Conservation (phyloP, 163 green algal species). For the Chlorella variabilis region DNA sequence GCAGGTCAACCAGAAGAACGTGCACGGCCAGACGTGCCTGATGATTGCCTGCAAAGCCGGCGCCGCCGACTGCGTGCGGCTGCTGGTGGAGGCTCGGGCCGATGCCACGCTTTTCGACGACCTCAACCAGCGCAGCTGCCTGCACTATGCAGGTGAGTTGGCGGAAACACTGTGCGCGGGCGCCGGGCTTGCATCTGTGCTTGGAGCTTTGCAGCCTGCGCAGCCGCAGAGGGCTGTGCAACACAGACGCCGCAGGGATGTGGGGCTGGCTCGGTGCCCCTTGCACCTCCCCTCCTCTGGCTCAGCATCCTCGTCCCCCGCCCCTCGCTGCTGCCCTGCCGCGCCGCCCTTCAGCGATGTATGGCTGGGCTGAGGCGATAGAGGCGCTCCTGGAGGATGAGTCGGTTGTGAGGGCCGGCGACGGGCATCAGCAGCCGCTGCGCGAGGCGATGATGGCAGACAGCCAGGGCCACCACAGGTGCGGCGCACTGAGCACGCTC, state of each 20-base stretch:
- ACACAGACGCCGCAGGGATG: too few relatives aligned
- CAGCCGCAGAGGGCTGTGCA: not conserved
- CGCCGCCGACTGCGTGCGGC: slow-evolving; percentile 18
- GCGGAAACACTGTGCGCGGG: too few relatives aligned
- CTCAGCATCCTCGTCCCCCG: too few relatives aligned
- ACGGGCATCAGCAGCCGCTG: slow-evolving; percentile 14
- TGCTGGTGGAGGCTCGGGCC: slow-evolving; percentile 28
- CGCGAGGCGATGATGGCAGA: slow-evolving; percentile 24
- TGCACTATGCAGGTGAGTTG: slow-evolving; percentile 41
- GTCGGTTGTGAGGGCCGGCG: not conserved
- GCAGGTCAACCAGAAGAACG: slow-evolving; percentile 39
- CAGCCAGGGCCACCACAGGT: slow-evolving; percentile 38
- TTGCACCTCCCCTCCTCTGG: too few relatives aligned
- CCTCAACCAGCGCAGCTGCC: slow-evolving; percentile 29
- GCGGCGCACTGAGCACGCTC: not conserved
- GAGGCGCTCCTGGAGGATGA: slow-evolving; percentile 29
- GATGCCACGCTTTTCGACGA: slow-evolving; percentile 39
- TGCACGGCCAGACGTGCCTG: slow-evolving; percentile 47
- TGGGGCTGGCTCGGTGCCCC: too few relatives aligned
- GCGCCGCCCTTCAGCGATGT: slow-evolving; percentile 10
- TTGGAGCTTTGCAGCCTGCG: too few relatives aligned
- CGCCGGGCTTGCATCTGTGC: too few relatives aligned
- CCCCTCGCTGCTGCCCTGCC: too few relatives aligned
- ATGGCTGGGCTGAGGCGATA: slow-evolving; percentile 33
- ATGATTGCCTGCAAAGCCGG: slow-evolving; percentile 49